Evolutionary conservation across 257 asterid species (phyloP), one percentile per base, ranked within the genome.

Genomic region (Fraxinus cuspidata): DNA sequence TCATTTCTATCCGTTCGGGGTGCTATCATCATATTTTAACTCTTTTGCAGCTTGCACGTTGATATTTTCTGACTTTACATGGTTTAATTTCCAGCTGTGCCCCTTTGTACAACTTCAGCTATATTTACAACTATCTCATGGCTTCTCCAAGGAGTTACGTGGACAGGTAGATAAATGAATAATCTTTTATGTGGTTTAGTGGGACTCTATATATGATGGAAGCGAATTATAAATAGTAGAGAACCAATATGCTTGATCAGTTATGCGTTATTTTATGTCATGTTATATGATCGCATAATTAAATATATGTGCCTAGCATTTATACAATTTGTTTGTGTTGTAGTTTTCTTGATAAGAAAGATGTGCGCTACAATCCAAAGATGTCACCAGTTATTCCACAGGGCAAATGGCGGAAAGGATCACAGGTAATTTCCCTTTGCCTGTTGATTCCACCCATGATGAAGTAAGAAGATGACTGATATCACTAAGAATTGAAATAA

Each of bases 331-430:
- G 6, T 63, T 75, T 80, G 28, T 82, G 44, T 80, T 69, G 79
- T 82, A 96, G 99, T 82, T 96, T 96, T 87, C 85, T 84, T 67
- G 97, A 93, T 83, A 90, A 86, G 80, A 92, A 92, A 78, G 98
- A 88, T 75, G 88, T 58, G 29, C 98, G 98, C 69, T 92, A 96
- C 85, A 90, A 92, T 83, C 95, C 93, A 75, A 86, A 83, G 93
- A 96, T 96, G 99, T 87, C 96, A 71, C 96, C 97, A 66, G 86
- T 89, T 84, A 90, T 96, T 80, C 94, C 92, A 66, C 84, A 82
- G 84, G 85, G 79, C 71, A 96, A 93, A 84, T 93, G 99, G 99
- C 88, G 98, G 65, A 96, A 96, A 88, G 99, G 99, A 77, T 96
- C 99, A 63, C 99, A 96, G 96, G 99, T 96, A 79, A 82, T 75